Base-by-base conservation (phyloP, 305 asterid species). In the Rubia occidens region DNA sequence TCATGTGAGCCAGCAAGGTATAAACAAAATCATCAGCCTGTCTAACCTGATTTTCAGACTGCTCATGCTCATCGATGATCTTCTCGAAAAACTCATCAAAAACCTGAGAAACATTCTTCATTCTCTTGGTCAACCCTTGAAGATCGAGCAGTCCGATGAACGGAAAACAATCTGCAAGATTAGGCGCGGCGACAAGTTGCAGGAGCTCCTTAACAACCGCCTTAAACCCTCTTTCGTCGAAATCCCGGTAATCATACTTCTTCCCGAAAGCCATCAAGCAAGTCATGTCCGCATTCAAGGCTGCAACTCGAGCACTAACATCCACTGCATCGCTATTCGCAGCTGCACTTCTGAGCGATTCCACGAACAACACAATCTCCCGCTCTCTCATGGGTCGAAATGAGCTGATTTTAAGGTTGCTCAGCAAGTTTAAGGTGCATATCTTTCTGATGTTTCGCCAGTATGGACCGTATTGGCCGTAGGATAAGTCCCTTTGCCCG, bases 51-150 rank as follows among this genome's bases (percentile, higher is more conserved):
- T 1, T 5, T 40, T 40, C 44, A 40, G 10, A 5, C 7, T 40
- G 44, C 9, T 40, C 44, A 40, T 40, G 44, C 9, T 40, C 44
- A 6, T 40, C 9, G 8, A 40, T 40, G 44, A 40, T 40, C 44
- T 5, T 40, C 9, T 40, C 44, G 10, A 40, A 6, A 40, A 40
- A 40, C 9, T 40, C 15, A 4, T 44, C 15, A 14, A 44, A 44
- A 1, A 44, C 51, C 2, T 44, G 11, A 10, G 51, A 10, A 44
- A 13, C 11, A 44, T 44, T 78, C 85, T 81, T 83, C 81, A 85
- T 64, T 7, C 74, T 76, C 71, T 61, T 63, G 0, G 78, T 82
- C 47, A 88, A 44, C 40, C 93, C 90, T 67, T 88, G 90, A 4
- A 82, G 68, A 65, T 88, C 89, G 70, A 86, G 67, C 0, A 64